Base-by-base conservation (phyloP, 2,329 filamentous ascomycete genomes). In the Ceratocystis cubensis region DNA sequence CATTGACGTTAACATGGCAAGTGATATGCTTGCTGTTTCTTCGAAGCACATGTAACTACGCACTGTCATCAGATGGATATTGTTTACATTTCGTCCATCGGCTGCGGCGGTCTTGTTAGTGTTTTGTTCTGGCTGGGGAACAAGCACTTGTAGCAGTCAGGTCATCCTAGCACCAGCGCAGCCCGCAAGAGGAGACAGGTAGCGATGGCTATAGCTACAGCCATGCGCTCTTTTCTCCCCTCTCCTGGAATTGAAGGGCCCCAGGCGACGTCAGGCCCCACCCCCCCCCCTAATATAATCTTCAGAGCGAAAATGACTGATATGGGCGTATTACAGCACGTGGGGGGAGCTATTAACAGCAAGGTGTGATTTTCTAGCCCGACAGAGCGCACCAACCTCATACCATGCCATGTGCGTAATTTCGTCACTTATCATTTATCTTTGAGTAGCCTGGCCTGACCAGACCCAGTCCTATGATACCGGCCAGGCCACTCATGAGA, bases 381-480 rank as follows among this genome's bases (percentile, higher is more conserved):
- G 48, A 53, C 56, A 59, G 30, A 37, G 33, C 56, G 28, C 56
- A 59, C 22, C 28, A 33, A 20, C 56, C 56, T 37, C 28, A 37
- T 20, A 59, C 28, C 33, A 5, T 59, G 20, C 28, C 28, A 59
- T 59, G 17, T 59, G 30, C 56, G 15, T 33, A 17, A 33, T 59
- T 59, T 33, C 56, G 56, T 59, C 56, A 59, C 33, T n/a, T 59
- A 28, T 53, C 48, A 10, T 53, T 22, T 28, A 53, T 53, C 48
- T 53, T 15, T 53, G 48, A 15, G 56, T 17, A 28, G 56, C 28
- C 28, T 30, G 56, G 56, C 56, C 56, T 59, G 56, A 37, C 28
- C 28, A 30, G 53, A 17, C 33, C 56, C 22, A 25, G 48, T 20
- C 48, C n/a, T 17, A 37, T 59, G 28, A 37, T 37, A 59, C 33